Conservation (phyloP, 805 yeast species). For the Yamadazyma nakazawae region DNA sequence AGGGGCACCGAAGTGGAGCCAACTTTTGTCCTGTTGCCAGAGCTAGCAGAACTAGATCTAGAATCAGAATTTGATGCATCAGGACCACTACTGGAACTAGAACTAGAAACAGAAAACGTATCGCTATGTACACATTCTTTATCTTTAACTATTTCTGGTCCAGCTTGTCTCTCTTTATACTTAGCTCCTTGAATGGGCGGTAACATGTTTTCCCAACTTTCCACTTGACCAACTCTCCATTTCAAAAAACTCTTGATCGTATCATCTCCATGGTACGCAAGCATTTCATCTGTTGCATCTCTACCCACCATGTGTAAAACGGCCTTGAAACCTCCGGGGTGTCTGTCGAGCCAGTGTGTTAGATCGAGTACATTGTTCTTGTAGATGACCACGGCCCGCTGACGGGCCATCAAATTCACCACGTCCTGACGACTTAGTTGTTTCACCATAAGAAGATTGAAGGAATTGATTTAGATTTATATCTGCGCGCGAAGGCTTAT, state of each 20-base stretch:
- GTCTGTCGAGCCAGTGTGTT: conserved; percentile 66
- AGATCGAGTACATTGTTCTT: conserved; percentile 58
- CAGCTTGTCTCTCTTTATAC: conserved; percentile 3
- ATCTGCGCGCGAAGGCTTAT: no score
- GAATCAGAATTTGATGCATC: no score
- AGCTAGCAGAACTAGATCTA: conserved; percentile 9
- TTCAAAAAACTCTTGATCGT: conserved; percentile 49
- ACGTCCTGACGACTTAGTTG: conserved; percentile 5
- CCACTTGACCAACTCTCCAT: conserved; percentile 62
- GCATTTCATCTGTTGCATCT: conserved; percentile 90
- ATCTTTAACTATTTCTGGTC: conserved; percentile 1
- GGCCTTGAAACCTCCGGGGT: conserved; percentile 90
- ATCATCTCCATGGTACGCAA: conserved; percentile 70
- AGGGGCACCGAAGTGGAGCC: neutral
- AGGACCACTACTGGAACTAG: conserved; percentile 11
- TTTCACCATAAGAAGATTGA: neutral
- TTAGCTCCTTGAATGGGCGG: conserved; percentile 89
- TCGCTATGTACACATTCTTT: neutral
- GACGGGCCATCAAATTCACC: conserved; percentile 48
- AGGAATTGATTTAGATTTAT: no score
- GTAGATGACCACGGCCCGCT: conserved; percentile 69
- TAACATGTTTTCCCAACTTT: conserved; percentile 66
- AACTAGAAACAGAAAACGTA: neutral
- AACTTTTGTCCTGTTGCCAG: neutral
- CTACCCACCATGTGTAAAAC: conserved; percentile 81